phyloP scores from a whole-genome alignment of 78 protist species.

The Bigelowiella natans region DNA sequence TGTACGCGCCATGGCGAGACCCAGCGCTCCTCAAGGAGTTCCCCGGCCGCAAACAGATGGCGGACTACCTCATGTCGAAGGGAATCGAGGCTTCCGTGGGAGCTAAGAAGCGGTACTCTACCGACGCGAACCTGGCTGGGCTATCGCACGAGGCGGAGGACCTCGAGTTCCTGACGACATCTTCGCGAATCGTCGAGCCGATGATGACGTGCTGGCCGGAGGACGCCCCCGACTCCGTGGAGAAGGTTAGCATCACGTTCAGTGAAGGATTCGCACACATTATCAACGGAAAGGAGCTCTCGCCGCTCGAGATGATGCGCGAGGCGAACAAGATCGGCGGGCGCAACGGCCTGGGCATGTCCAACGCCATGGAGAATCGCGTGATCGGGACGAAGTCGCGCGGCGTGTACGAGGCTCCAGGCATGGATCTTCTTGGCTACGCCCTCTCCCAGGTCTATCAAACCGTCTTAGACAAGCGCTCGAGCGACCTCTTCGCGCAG shows the following conservation, averaged over 20 bases:
- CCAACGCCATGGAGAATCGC: conserved; percentile 24
- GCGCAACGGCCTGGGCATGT: conserved; percentile 14
- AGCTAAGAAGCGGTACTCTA: conserved; percentile 33
- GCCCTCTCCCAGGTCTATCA: conserved; percentile 15
- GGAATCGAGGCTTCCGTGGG: conserved; percentile 8
- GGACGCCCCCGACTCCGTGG: conserved; percentile 25
- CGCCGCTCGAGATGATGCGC: neutral
- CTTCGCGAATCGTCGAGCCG: conserved; percentile 16
- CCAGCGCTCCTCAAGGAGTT: conserved; percentile 24
- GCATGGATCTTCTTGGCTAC: conserved; percentile 29
- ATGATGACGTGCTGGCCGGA: conserved; percentile 33
- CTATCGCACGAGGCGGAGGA: conserved; percentile 32
- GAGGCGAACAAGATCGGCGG: conserved; percentile 14
- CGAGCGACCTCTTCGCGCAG: conserved; percentile 13
- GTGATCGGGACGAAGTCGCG: conserved; percentile 31
- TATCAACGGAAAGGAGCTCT: conserved; percentile 31
- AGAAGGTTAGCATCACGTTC: neutral
- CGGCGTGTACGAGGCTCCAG: conserved; percentile 39
- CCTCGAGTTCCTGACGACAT: conserved; percentile 6
- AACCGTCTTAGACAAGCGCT: conserved; percentile 23
- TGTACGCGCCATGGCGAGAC: conserved; percentile 34
- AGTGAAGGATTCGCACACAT: neutral
- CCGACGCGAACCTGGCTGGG: conserved; percentile 39
- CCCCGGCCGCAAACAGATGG: conserved; percentile 26
- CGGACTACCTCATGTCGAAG: neutral